Percentiles rank a stretch among this genome's conserved stretches.
phyloP scores from a whole-genome alignment of 768 basidiomycete species.

The Naganishia vishniacii region DNA sequence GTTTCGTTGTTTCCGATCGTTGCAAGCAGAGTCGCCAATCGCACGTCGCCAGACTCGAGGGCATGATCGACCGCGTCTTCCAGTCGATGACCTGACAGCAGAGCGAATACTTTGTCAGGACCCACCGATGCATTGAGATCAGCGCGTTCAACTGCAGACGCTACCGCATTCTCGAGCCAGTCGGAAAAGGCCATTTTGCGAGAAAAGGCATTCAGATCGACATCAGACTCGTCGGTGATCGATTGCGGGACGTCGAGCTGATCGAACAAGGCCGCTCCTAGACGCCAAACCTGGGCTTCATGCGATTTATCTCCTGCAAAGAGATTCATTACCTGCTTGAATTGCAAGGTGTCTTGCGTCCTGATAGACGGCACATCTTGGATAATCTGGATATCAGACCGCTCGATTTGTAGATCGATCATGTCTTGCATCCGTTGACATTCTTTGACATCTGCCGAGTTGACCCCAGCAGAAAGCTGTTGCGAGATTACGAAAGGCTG shows the following conservation, averaged over 20 bases:
- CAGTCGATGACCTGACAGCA: constrained; percentile 82
- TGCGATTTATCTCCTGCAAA: constrained; percentile 67
- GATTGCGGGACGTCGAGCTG: constrained; percentile 59
- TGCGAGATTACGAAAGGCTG: neutral
- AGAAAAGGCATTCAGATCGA: constrained; percentile 54
- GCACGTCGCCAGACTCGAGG: constrained; percentile 67
- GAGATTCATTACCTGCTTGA: constrained; percentile 67
- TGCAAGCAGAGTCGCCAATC: constrained; percentile 80
- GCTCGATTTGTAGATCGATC: constrained; percentile 21
- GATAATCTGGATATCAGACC: constrained; percentile 5
- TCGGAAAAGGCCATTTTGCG: constrained; percentile 72
- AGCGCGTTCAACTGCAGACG: constrained; percentile 66
- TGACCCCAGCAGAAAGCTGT: neutral
- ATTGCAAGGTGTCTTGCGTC: constrained; percentile 55
- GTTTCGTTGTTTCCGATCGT: constrained; percentile 69
- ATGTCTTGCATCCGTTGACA: constrained; percentile 15
- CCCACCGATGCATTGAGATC: constrained; percentile 48
- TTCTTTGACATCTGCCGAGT: neutral
- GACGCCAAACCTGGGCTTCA: constrained; percentile 77
- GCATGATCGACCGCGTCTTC: constrained; percentile 71
- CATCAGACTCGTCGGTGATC: constrained; percentile 50
- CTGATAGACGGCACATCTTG: constrained; percentile 6
- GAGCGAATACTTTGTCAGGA: constrained; percentile 60
- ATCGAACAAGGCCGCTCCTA: constrained; percentile 85
- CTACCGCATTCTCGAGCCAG: constrained; percentile 75